Evolutionary conservation across 371 early-diverging fungal species (phyloP), one percentile per base, ranked within the genome.

Genomic region (Funneliformis caledonium): DNA sequence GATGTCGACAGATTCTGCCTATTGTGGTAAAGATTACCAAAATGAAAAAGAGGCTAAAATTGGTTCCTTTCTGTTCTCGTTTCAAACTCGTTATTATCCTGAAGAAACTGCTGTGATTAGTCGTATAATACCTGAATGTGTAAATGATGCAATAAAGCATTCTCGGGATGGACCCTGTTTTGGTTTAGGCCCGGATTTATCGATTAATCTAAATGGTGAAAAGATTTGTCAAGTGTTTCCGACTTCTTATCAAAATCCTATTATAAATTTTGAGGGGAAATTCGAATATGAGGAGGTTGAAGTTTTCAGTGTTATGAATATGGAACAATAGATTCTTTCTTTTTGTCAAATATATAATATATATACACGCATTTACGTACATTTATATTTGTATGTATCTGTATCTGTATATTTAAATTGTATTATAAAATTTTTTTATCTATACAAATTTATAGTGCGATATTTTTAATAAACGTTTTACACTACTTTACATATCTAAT

Each of bases 111-210:
- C 70, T n/a, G 9, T 69, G n/a, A 22, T 69, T n/a, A 69, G 70
- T 69, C 37, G 45, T 43, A 22, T 69, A 45, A 16, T 43, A 43
- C 70, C 70, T 9, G n/a, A 45, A 8, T 69, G 9, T 69, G 19
- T 16, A 47, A 69, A 45, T 8, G 70, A 69, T n/a, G 45, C 70
- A 8, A 10, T 45, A 69, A 69, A 43, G 9, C 16, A 69, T n/a
- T n/a, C 43, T n/a, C 12, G 8, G 16, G 59, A 61, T 59, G 75
- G 75, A 19, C 52, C 37, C 26, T 61, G 76, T 43, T 76, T 76
- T 61, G 76, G 76, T n/a, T 19, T 14, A 16, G 76, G 76, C n/a
- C 74, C 74, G 11, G 76, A 76, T 61, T 50, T 76, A n/a, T 59
- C 0, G 59, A 42, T 76, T 60, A 61, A 61, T 22, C 22, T 61